A percentile compares a stretch with the other conserved stretches of the same genome.
Conservation (phyloP, 768 basidiomycete species). For the Mycena olivaceomarginata region DNA sequence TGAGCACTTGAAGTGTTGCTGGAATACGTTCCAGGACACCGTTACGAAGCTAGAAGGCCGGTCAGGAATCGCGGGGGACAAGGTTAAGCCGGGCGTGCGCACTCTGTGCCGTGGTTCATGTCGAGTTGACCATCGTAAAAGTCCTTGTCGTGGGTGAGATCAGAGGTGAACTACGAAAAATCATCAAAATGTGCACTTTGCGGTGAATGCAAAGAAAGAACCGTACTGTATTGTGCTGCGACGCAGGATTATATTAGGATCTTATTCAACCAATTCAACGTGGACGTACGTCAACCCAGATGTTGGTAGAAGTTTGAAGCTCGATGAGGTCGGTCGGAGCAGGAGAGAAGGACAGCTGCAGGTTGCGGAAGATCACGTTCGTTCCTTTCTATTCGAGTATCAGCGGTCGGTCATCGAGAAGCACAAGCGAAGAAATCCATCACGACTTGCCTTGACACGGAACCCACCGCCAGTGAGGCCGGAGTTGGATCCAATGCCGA, state of each 20-base stretch:
- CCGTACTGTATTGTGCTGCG: conserved; percentile 39
- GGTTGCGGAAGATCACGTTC: conserved; percentile 43
- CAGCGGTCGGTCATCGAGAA: neutral
- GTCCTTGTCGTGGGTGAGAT: conserved; percentile 43
- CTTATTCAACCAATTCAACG: neutral
- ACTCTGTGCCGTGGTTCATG: conserved; percentile 44
- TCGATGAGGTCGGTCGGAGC: conserved; percentile 43
- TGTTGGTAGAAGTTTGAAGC: conserved; percentile 40
- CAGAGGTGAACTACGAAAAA: conserved; percentile 32
- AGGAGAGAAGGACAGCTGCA: conserved; percentile 39
- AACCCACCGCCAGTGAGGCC: conserved; percentile 43
- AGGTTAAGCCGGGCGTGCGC: neutral
- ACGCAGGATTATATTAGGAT: neutral
- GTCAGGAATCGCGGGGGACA: neutral
- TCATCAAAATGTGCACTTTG: neutral
- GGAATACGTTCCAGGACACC: conserved; percentile 45
- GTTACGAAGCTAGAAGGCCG: conserved; percentile 34
- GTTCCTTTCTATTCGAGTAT: conserved; percentile 34
- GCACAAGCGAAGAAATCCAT: neutral
- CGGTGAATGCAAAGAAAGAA: neutral
- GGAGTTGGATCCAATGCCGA: conserved; percentile 39
- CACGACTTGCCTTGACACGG: conserved; percentile 38
- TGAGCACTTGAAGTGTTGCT: conserved; percentile 42
- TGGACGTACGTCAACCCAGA: conserved; percentile 42
- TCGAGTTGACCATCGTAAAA: conserved; percentile 43